These are phyloP conservation scores for Lachnellula occidentalis DNA, from an alignment of 2,329 filamentous ascomycete genomes.

Conservation along the genomic window DNA sequence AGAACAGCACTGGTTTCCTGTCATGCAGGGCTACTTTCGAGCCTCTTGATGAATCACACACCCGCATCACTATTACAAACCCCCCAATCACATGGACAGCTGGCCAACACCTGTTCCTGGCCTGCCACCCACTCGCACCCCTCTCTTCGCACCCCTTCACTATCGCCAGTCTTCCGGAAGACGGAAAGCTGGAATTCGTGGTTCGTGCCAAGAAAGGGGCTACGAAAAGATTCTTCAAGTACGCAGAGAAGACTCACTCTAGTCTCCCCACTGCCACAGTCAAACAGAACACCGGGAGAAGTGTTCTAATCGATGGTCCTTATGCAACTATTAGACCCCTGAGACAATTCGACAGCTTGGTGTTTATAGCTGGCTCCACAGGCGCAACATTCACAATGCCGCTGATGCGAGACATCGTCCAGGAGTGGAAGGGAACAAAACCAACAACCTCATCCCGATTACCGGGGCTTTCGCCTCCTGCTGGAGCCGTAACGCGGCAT, in stretches of 20 bases:
- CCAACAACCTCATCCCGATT: conserved; percentile 29
- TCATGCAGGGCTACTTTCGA: conserved; percentile 40
- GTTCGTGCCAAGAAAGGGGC: conserved; percentile 49
- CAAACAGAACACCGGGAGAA: conserved; percentile 25
- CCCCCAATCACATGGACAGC: conserved; percentile 53
- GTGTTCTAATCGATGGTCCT: conserved; percentile 47
- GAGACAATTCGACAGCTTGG: conserved; percentile 54
- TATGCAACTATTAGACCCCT: conserved; percentile 47
- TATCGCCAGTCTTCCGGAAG: conserved; percentile 50
- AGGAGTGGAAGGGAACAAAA: conserved; percentile 33
- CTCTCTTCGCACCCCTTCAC: conserved; percentile 62
- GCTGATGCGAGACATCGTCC: conserved; percentile 71
- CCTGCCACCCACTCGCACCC: conserved; percentile 49
- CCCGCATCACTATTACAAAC: conserved; percentile 49
- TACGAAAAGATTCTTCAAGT: conserved; percentile 44
- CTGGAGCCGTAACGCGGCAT: conserved; percentile 39
- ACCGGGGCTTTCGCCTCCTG: conserved; percentile 6
- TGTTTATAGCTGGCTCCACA: conserved; percentile 54
- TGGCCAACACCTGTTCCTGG: conserved; percentile 59
- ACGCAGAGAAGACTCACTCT: conserved; percentile 39
- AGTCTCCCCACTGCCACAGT: conserved; percentile 19
- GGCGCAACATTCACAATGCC: conserved; percentile 78
- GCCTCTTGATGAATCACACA: conserved; percentile 48
- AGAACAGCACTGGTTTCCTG: conserved; percentile 28
- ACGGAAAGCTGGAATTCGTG: conserved; percentile 51